Percentiles rank a stretch among this genome's conserved stretches.
phyloP scores from a whole-genome alignment of 2,329 filamentous ascomycete species.

The Fusarium graminum region DNA sequence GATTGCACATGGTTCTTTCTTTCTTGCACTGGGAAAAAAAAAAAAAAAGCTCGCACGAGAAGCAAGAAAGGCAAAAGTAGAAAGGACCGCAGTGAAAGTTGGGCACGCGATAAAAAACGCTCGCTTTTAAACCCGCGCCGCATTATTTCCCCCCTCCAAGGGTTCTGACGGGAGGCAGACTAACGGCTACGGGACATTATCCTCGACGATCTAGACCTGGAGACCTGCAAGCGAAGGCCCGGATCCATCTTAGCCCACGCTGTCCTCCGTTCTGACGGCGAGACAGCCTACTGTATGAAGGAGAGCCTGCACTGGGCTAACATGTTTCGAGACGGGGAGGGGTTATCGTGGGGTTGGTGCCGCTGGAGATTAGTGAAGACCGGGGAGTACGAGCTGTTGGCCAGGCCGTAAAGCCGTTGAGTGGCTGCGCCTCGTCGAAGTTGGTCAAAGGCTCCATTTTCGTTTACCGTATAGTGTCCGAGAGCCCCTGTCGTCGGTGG shows the following conservation, averaged over 20 bases:
- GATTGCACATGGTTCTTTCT: constrained; percentile 7
- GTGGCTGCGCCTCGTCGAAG: constrained; percentile 9
- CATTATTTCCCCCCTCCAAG: constrained; percentile 5
- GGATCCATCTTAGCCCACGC: neutral
- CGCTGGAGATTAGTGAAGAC: neutral
- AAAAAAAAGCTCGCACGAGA: neutral
- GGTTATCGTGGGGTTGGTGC: neutral
- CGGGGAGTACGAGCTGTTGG: neutral
- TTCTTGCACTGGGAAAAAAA: neutral
- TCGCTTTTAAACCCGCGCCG: constrained; percentile 1
- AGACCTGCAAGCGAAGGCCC: constrained; percentile 4
- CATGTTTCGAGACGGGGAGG: constrained; percentile 5
- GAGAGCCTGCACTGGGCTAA: neutral
- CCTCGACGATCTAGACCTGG: constrained; percentile 18
- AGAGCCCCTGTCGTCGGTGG: constrained; percentile 3
- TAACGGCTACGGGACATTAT: constrained; percentile 21
- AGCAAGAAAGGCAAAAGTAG: neutral
- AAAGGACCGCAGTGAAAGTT: neutral
- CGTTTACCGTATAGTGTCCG: constrained; percentile 36
- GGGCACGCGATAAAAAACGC: constrained; percentile 38
- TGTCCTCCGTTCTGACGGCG: neutral
- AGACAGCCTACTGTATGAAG: neutral
- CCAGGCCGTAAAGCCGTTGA: neutral
- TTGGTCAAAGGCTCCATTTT: constrained; percentile 26
- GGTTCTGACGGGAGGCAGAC: neutral